Conservation (phyloP, 78 protist genomes). For the Dictyostelium brefeldianum region DNA sequence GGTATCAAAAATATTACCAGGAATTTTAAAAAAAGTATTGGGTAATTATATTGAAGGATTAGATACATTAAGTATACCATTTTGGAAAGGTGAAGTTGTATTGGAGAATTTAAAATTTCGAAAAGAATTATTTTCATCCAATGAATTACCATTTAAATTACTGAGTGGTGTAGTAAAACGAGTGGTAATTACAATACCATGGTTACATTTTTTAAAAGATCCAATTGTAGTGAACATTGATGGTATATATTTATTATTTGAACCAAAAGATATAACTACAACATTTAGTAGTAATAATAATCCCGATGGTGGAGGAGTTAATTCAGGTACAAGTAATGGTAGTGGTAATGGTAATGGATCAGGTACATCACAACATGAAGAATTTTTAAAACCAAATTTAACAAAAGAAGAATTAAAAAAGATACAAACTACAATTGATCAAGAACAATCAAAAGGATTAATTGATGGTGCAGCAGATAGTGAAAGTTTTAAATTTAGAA, state of each 20-base stretch:
- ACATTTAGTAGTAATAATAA: background rate
- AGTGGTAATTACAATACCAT: slow-evolving; percentile 37
- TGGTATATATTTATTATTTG: slow-evolving; percentile 59
- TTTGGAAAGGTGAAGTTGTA: slow-evolving; percentile 66
- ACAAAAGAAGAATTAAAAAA: slow-evolving; percentile 16
- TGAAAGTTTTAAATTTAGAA: background rate
- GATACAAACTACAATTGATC: slow-evolving; percentile 3
- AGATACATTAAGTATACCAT: slow-evolving; percentile 59
- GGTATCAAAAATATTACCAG: slow-evolving; percentile 72
- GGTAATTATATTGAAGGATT: slow-evolving; percentile 49
- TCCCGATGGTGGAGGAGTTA: background rate
- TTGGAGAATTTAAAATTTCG: slow-evolving; percentile 62
- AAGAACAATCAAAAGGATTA: background rate
- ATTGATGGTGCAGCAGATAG: slow-evolving; percentile 4
- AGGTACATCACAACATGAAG: background rate
- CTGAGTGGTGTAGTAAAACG: slow-evolving; percentile 44
- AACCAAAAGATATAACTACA: slow-evolving; percentile 14
- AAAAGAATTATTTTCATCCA: slow-evolving; percentile 35
- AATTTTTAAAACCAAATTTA: background rate
- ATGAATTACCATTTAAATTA: slow-evolving; percentile 54
- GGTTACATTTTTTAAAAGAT: slow-evolving; percentile 32
- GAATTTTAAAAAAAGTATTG: slow-evolving; percentile 47
- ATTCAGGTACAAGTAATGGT: background rate
- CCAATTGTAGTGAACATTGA: slow-evolving; percentile 49
- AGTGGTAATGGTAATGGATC: background rate